Base-by-base conservation (phyloP, 2,329 filamentous ascomycete species). In the Hypoxylon sp. region DNA sequence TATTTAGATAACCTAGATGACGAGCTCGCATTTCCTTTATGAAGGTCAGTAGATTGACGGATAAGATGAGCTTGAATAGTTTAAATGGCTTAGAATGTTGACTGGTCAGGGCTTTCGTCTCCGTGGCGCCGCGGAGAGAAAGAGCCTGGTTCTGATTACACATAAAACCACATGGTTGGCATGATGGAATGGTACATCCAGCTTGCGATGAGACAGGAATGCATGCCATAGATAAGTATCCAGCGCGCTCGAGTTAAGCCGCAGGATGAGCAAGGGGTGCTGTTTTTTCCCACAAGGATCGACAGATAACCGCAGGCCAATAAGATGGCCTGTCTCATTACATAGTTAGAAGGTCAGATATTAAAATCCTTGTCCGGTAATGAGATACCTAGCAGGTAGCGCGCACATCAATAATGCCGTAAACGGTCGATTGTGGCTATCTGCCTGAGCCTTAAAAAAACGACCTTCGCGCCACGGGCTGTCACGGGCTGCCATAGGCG, bases 131-230 rank as follows among this genome's bases (percentile, higher is more conserved):
- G 46, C 62, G 58, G 53, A 58, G 52, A 44, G 50, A 27, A 27
- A 27, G 15, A 21, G n/a, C 46, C 35, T 55, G 27, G 24, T 60
- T 55, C 56, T 56, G 53, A 54, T 50, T 48, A 53, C 46, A 50
- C 51, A 65, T 58, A 54, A 68, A 58, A 62, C 61, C 64, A 57
- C 66, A 65, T 62, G 62, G 55, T 62, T 62, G 62, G 60, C 62
- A 57, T 69, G 62, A 65, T 57, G 66, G 54, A 65, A 61, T 68
- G 60, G 42, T 39, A 67, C 57, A 60, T 56, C n/a, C 53, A 47
- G 32, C 31, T 58, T 66, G 57, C 58, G 58, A 59, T 54, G 53
- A 51, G 50, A 47, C 59, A 51, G 17, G 37, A 61, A 62, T 58
- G 53, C 53, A 62, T 57, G 64, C 54, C 60, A 63, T 64, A 64